Evolutionary conservation across 2,329 filamentous ascomycete species (phyloP).

Genomic region (Xylariaceae sp.): DNA sequence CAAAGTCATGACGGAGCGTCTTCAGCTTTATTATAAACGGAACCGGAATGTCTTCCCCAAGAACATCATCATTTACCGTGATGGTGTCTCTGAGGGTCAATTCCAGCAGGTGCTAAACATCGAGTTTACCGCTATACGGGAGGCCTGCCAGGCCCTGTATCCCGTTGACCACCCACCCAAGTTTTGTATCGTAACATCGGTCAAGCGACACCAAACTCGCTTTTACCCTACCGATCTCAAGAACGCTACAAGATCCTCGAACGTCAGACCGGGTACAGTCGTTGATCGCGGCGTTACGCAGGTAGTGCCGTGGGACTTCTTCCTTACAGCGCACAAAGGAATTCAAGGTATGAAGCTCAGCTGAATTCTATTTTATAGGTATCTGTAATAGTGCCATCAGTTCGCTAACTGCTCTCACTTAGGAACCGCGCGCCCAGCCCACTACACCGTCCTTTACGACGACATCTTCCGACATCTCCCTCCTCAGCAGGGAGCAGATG

Average conservation of each 20-base stretch:
- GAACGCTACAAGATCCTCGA: constrained; percentile 50
- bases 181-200: constrained; percentile 72
- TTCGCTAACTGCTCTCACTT: constrained; percentile 5
- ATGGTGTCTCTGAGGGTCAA: constrained; percentile 86
- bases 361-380: not conserved
- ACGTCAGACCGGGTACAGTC: constrained; percentile 71
- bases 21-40: constrained; percentile 58
- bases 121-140: constrained; percentile 64
- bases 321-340: constrained; percentile 73
- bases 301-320: constrained; percentile 77
- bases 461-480: constrained; percentile 56
- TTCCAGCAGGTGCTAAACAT: constrained; percentile 63
- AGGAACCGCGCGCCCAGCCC: constrained; percentile 72
- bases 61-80: constrained; percentile 80
- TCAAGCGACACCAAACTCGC: constrained; percentile 84
- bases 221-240: constrained; percentile 67
- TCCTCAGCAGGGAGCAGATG: constrained; percentile 51
- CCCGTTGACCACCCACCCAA: constrained; percentile 51
- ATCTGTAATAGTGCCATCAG: not conserved
- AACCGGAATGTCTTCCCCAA: constrained; percentile 58
- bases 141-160: constrained; percentile 61
- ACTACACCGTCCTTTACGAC: constrained; percentile 74
- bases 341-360: constrained; percentile 55
- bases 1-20: constrained; percentile 58
- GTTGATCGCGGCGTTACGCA: constrained; percentile 82